phyloP scores from a whole-genome alignment of 2,329 filamentous ascomycete genomes.

The Bipolaris cookei region DNA sequence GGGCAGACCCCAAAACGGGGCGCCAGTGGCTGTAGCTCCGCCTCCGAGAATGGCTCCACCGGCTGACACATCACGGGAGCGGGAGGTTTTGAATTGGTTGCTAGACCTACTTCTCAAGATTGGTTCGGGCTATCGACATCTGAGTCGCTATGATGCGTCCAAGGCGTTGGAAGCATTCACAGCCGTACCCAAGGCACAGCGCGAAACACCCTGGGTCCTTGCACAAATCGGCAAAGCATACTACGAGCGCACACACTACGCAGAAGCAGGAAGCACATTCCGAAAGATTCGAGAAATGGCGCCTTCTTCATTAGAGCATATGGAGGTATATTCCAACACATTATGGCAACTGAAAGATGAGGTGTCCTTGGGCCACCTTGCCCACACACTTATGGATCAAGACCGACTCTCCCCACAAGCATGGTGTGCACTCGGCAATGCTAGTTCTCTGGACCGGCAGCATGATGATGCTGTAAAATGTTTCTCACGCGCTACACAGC shows the following conservation, averaged over 20 bases:
- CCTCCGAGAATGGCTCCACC: constrained; percentile 50
- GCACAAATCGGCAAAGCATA: constrained; percentile 88
- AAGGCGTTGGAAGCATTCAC: constrained; percentile 78
- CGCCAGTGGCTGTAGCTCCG: constrained; percentile 28
- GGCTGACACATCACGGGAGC: constrained; percentile 68
- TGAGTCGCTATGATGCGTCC: constrained; percentile 78
- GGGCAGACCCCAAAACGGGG: constrained; percentile 46
- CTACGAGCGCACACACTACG: constrained; percentile 87
- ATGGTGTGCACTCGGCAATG: constrained; percentile 95
- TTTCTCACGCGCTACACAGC: constrained; percentile 91
- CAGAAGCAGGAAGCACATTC: constrained; percentile 87
- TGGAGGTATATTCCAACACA: constrained; percentile 98
- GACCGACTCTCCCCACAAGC: constrained; percentile 91
- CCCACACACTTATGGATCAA: constrained; percentile 85
- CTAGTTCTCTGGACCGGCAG: constrained; percentile 88
- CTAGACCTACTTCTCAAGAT: constrained; percentile 83
- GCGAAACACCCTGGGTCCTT: constrained; percentile 92
- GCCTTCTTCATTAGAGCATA: constrained; percentile 85
- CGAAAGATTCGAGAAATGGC: constrained; percentile 77
- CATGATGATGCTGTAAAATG: constrained; percentile 94
- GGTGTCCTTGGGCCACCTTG: constrained; percentile 87
- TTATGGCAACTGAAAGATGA: constrained; percentile 97
- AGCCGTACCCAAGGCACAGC: constrained; percentile 73
- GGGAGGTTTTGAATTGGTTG: constrained; percentile 77
- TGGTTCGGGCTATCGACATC: constrained; percentile 76